phyloP scores from a whole-genome alignment of 345 rosid species.

The Rhizophora apiculata region DNA sequence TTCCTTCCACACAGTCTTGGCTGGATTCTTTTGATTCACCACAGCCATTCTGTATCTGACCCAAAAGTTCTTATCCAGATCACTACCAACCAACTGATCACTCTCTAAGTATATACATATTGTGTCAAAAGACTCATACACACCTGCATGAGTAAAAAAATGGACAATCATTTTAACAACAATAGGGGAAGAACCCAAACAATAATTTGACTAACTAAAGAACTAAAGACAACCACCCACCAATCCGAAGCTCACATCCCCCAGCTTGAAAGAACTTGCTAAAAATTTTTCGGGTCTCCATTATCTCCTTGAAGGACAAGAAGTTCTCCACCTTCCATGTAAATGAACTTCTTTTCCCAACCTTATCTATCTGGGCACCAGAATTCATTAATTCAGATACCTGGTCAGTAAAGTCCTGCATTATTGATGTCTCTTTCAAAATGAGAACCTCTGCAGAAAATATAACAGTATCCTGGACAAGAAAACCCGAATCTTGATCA shows the following conservation, averaged over 20 bases:
- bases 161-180: constrained; percentile 26
- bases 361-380: constrained; percentile 49
- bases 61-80: constrained; percentile 98
- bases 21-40: constrained; percentile 86
- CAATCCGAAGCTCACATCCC: constrained; percentile 99
- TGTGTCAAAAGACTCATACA: constrained; percentile 98
- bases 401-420: constrained; percentile 64
- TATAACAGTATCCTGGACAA: constrained; percentile 86
- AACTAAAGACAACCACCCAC: constrained; percentile 42
- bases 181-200: constrained; percentile 20
- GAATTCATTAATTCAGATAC: constrained; percentile 46
- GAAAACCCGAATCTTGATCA: constrained; percentile 99
- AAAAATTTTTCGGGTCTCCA: constrained; percentile 98
- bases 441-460: constrained; percentile 99
- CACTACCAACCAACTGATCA: constrained; percentile 86
- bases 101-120: constrained; percentile 98
- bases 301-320: constrained; percentile 92
- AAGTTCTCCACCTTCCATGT: constrained; percentile 99
- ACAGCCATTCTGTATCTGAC: constrained; percentile 98
- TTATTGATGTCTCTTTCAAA: constrained; percentile 82
- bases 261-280: constrained; percentile 99
- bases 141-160: constrained; percentile 65
- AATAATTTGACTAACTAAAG: constrained; percentile 18
- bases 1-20: constrained; percentile 98
- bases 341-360: constrained; percentile 76